phyloP scores from a whole-genome alignment of 495 filamentous ascomycete species.

The Tuber brumale region DNA sequence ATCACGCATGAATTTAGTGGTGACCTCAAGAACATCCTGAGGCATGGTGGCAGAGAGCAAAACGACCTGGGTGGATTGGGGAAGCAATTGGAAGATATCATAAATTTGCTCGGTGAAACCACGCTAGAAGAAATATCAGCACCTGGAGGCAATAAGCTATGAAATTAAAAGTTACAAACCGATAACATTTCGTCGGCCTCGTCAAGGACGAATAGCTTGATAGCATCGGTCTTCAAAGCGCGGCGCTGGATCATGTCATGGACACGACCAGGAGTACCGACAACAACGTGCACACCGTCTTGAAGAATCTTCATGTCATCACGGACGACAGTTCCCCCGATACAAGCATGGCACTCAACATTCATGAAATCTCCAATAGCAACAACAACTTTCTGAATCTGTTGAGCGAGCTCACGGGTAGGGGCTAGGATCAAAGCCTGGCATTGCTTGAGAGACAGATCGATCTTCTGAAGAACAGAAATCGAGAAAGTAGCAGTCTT shows the following conservation, averaged over 20 bases:
- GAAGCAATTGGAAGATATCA: conserved; percentile 97
- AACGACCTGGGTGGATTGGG: conserved; percentile 94
- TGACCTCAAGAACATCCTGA: conserved; percentile 97
- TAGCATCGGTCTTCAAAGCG: conserved; percentile 83
- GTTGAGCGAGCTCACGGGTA: conserved; percentile 94
- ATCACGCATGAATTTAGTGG: conserved; percentile 99
- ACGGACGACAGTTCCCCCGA: conserved; percentile 94
- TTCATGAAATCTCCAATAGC: conserved; percentile 99
- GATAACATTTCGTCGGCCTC: conserved; percentile 99
- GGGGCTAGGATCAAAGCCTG: conserved; percentile 94
- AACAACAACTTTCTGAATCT: conserved; percentile 98
- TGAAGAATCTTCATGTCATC: conserved; percentile 96
- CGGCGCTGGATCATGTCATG: conserved; percentile 98
- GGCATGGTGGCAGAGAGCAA: conserved; percentile 96
- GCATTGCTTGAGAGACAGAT: conserved; percentile 84
- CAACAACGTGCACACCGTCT: conserved; percentile 92
- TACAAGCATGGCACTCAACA: conserved; percentile 98
- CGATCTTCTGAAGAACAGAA: conserved; percentile 95
- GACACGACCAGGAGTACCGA: conserved; percentile 94
- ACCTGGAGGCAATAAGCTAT: not conserved
- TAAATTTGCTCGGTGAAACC: conserved; percentile 99
- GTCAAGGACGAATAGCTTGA: conserved; percentile 99
- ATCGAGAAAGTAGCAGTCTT: conserved; percentile 99
- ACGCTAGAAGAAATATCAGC: conserved; percentile 50
- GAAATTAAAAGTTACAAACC: conserved; percentile 49